Evolutionary conservation across 2,329 filamentous ascomycete genomes (phyloP).

Genomic region (Alternaria arborescens): DNA sequence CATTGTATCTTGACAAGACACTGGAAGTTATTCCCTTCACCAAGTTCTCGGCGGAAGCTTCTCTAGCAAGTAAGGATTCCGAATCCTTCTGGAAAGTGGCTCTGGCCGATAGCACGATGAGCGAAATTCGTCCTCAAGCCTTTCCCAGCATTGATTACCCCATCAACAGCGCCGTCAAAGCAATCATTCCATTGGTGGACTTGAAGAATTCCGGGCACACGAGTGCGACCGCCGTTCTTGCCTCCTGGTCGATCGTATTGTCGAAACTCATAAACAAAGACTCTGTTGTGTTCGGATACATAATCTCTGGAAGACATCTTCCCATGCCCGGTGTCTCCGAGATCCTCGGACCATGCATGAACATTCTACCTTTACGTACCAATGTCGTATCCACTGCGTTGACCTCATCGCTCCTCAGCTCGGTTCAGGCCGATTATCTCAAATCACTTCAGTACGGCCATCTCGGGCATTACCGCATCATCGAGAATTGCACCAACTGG

Average conservation of each 20-base stretch:
- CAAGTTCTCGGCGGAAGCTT: not conserved
- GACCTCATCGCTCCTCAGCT: constrained; percentile 9
- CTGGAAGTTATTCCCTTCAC: constrained; percentile 5
- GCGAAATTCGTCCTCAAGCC: not conserved
- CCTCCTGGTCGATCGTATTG: constrained; percentile 5
- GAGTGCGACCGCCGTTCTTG: constrained; percentile 8
- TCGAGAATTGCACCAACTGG: constrained; percentile 12
- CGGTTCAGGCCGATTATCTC: constrained; percentile 3
- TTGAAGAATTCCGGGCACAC: constrained; percentile 1
- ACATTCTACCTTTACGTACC: constrained; percentile 7
- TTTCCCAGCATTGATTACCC: not conserved
- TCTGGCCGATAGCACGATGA: constrained; percentile 3
- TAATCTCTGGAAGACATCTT: constrained; percentile 8
- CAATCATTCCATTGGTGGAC: not conserved
- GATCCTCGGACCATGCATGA: constrained; percentile 10
- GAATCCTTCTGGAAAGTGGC: constrained; percentile 4
- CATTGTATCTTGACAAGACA: not conserved
- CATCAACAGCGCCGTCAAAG: constrained; percentile 5
- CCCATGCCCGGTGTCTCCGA: constrained; percentile 4
- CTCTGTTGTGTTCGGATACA: constrained; percentile 6
- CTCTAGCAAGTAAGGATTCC: not conserved
- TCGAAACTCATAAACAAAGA: constrained; percentile 2
- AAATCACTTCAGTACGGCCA: constrained; percentile 9
- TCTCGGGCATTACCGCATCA: constrained; percentile 9
- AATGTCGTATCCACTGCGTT: not conserved